Base-by-base conservation (phyloP, 1,284 basidiomycete species). In the Ceratobasidium sp. region DNA sequence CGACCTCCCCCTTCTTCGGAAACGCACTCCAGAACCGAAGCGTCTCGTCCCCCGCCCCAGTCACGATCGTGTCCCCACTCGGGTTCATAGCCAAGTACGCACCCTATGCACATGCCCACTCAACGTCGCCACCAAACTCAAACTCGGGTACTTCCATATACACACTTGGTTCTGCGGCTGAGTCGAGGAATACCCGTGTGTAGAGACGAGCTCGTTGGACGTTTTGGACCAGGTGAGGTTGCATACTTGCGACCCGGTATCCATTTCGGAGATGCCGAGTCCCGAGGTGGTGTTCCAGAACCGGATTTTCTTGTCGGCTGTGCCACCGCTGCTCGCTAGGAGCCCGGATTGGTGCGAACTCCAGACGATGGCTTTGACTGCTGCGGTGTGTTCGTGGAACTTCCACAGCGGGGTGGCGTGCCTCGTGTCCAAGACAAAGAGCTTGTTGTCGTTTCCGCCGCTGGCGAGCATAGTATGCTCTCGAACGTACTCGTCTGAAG, bases 351-450 rank as follows among this genome's bases (percentile, higher is more conserved):
- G 88, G 81, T 99, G 98, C 3, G 97, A 96, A 80, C 94, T 96
- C 97, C 98, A 99, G 0, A 96, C 95, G 21, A 99, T 91, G 1
- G 98, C 97, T 80, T 99, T 99, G 75, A 99, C 96, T 0, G 97
- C 97, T 0, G 98, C 97, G 1, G 92, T 93, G 80, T 99, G 98
- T 76, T 98, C 94, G 72, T 95, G 94, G 81, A 98, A 99, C 78
- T 95, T 93, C 88, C 92, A 96, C 16, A 98, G 82, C 0, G 96
- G 96, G 63, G 26, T 75, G 82, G 69, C 64, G 70, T 71, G 44
- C 16, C 74, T 80, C 58, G 83, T 83, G 83, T 98, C 95, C 95
- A 96, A 99, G 70, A 99, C 94, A 78, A 95, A 95, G 9, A 99
- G 91, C 83, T 98, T 97, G 83, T 99, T 99, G 83, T 99, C 98